Evolutionary conservation across 2,329 filamentous ascomycete genomes (phyloP), one percentile per base, ranked within the genome.

Genomic region (Curvularia hawaiiensis): DNA sequence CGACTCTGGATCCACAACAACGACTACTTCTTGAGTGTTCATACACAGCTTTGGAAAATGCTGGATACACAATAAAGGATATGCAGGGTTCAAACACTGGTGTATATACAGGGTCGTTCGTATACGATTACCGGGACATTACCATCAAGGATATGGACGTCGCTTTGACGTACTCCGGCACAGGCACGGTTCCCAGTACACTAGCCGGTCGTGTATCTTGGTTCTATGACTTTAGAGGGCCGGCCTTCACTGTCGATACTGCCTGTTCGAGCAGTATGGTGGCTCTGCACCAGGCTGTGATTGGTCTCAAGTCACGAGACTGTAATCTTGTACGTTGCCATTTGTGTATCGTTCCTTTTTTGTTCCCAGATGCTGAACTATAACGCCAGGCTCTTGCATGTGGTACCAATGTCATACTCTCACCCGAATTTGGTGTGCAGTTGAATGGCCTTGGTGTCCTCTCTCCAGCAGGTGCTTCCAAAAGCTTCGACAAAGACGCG

Each of bases 401-500:
- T 41, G 64, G 52, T 9, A 47, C 50, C 18, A 65, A 67, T 28
- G 41, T 63, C 0, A 54, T 58, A 4, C 46, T 62, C 9, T 22
- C 47, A 1, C 54, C 55, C 2, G 58, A 64, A 12, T 49, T 48
- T 12, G 44, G 24, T 24, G 9, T 54, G 7, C 31, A 51, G 50
- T 39, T 60, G 14, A 52, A 35, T 45, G 41, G 28, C 50, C 31
- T 61, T 16, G 31, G 61, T 44, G 56, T 58, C 38, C 61, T 76
- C 12, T 74, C 67, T 1, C 71, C 72, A 8, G 65, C 70, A 24
- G 69, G 73, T 22, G 58, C 47, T 10, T 69, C 54, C 16, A 64
- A 62, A 44, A 71, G 67, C 46, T 77, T 70, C 50, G 86, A 87
- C 63, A 68, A 77, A 12, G 78, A 79, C 0, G 87, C 84, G 58